Base-by-base conservation (phyloP, 768 basidiomycete genomes). In the Tylopilus cervinicoccineus region DNA sequence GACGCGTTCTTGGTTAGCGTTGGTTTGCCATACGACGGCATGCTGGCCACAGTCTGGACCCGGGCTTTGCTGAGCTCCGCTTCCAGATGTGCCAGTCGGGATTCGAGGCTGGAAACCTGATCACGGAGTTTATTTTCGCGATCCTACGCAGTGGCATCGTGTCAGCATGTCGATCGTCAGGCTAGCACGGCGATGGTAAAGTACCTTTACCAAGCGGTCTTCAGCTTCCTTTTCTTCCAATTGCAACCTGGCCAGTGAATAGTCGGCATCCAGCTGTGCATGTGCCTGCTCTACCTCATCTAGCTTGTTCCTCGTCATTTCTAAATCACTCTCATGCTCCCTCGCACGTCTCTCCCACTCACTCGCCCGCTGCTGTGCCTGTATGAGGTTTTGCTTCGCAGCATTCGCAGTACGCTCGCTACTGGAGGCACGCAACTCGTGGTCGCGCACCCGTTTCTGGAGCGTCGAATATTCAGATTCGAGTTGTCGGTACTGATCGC, bases 311-410 rank as follows among this genome's bases (percentile, higher is more conserved):
- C 73, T 76, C 24, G 74, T 74, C 55, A 75, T 59, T 60, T 86
- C 83, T 17, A 89, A 65, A 47, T 84, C 77, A 19, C 72, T 69
- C 64, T 89, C 86, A 36, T 76, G 76, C 53, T 88, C 85, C 58
- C 82, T 83, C 17, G 86, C 80, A 20, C 83, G 83, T 53, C 78
- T 78, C 67, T 93, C 90, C 88, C 86, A 91, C 57, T 93, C 90
- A 4, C 78, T 69, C 3, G 86, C 78, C 22, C 86, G 86, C 62
- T 89, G 86, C 52, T 91, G 85, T 19, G 85, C 83, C 53, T 86
- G 82, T 19, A 76, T 66, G 24, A 91, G 73, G 61, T 67, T 84
- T 61, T 88, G 82, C 36, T 80, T 79, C 3, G 79, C 74, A 16
- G 81, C 67, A 20, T 67, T 68, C 2, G 80, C 72, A 11, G 80